Base-by-base conservation (phyloP, 805 yeast genomes). In the Scheffersomyces coipomensis region DNA sequence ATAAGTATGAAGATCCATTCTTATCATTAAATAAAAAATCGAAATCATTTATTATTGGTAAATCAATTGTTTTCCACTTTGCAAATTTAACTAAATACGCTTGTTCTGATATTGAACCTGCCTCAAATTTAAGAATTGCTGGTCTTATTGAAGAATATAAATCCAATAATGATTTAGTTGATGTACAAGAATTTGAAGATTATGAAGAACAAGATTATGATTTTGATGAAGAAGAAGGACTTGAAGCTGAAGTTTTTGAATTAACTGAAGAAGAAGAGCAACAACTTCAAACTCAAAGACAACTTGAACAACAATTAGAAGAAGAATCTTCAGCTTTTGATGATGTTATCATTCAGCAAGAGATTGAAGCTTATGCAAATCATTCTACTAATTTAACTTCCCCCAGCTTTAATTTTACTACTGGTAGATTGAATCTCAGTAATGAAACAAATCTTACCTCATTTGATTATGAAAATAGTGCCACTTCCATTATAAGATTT, bases 1-100 rank as follows among this genome's bases (percentile, higher is more conserved):
- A 78, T 21, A 68, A 71, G 43, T 85, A 80, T 56, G 62, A 70
- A 42, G 90, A 85, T 53, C 83, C 82, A 5, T 84, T 73, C 57
- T 58, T 85, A 38, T 81, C 89, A 0, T 71, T 84, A 57, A 72
- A 80, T 51, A 75, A 76, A 26, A 58, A 62, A 34, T 70, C 78
- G 34, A 72, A 75, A 33, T 73, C 85, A n/a, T 78, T 72, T 51
- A 68, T 83, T 50, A 77, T 83, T 43, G 83, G 81, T 16, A 69
- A 64, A 42, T 71, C 87, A 2, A 60, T 81, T 38, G 74, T 70
- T 35, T 68, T 83, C 48, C 86, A 82, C 56, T 75, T 62, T 56
- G 73, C 74, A 34, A 70, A 79, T 53, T 57, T 71, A 52, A 75
- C 78, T 32, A 75, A 68, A 46, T 71, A 82, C 53, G 81, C 85